phyloP scores from a whole-genome alignment of 1,284 basidiomycete species.

The Trametes hirsuta region DNA sequence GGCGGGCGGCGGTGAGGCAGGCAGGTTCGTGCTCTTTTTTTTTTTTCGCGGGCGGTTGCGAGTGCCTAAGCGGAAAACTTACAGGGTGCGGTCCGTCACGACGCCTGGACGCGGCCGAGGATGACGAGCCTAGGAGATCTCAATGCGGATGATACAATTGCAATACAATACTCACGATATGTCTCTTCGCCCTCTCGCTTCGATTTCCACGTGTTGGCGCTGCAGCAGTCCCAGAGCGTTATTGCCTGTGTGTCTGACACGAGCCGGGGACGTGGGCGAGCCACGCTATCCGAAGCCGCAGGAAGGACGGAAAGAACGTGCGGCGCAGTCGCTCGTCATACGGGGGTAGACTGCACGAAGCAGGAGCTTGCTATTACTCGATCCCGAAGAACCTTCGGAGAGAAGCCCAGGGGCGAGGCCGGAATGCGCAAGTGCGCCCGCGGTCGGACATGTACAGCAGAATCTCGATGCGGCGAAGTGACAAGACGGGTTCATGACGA shows the following conservation, averaged over 20 bases:
- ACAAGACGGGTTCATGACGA: no score
- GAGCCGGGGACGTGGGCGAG: background rate
- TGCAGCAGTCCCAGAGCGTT: background rate
- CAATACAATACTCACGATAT: background rate
- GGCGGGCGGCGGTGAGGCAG: background rate
- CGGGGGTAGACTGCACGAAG: background rate
- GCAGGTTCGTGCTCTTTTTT: background rate
- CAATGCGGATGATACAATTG: no score
- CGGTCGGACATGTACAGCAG: background rate
- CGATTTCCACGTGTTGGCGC: conserved; percentile 4
- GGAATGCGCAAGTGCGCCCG: background rate
- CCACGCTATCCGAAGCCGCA: background rate
- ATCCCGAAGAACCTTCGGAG: conserved; percentile 24
- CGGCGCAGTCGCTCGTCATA: background rate
- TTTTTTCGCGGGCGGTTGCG: conserved; percentile 5
- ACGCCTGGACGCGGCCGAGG: conserved; percentile 11
- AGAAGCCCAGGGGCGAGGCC: conserved; percentile 15
- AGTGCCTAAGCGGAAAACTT: conserved; percentile 16
- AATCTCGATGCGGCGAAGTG: background rate
- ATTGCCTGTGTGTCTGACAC: background rate
- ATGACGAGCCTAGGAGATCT: background rate
- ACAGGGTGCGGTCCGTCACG: conserved; percentile 18
- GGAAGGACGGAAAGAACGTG: background rate
- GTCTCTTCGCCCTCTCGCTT: conserved; percentile 8
- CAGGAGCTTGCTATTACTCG: conserved; percentile 10